These are phyloP conservation scores for Porphyrellus cyaneotinctus DNA, from an alignment of 768 basidiomycete species.

Conservation along the genomic window DNA sequence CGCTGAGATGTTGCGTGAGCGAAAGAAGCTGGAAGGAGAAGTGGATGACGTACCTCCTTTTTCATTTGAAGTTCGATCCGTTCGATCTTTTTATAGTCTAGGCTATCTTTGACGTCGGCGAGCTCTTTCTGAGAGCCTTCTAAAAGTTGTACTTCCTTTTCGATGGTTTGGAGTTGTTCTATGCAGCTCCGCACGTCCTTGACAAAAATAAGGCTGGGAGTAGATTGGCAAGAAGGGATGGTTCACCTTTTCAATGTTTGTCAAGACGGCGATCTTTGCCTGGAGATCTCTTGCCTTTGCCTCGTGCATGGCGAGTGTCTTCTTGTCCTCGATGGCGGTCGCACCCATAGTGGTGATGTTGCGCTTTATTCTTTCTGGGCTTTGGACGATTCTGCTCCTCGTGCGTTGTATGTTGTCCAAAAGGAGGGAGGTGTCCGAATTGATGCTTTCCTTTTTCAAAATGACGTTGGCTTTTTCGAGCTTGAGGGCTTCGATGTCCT, in stretches of 20 bases:
- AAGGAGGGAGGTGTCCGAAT: slow-evolving; percentile 54
- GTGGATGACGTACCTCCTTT: slow-evolving; percentile 50
- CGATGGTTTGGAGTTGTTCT: slow-evolving; percentile 73
- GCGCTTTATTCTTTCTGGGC: slow-evolving; percentile 83
- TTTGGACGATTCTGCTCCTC: slow-evolving; percentile 79
- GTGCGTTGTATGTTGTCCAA: slow-evolving; percentile 61
- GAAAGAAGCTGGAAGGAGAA: neutral
- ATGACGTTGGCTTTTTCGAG: slow-evolving; percentile 61
- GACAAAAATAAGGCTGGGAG: neutral
- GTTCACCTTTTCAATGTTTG: slow-evolving; percentile 71
- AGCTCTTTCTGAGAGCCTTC: slow-evolving; percentile 65
- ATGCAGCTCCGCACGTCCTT: slow-evolving; percentile 70
- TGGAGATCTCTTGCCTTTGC: slow-evolving; percentile 75
- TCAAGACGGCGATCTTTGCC: slow-evolving; percentile 64
- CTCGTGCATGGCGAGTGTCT: slow-evolving; percentile 58
- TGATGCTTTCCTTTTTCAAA: slow-evolving; percentile 66
- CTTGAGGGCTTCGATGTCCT: slow-evolving; percentile 70
- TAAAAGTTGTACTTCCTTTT: slow-evolving; percentile 62
- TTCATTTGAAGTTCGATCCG: slow-evolving; percentile 61
- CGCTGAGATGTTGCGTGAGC: slow-evolving; percentile 44
- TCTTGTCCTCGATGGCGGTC: slow-evolving; percentile 68
- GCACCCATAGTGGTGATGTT: slow-evolving; percentile 74
- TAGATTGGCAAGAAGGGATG: neutral
- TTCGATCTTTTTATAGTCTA: slow-evolving; percentile 73
- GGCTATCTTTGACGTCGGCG: slow-evolving; percentile 60